Evolutionary conservation across 2,329 filamentous ascomycete genomes (phyloP).

Genomic region (Ophiosphaerella herpotricha): DNA sequence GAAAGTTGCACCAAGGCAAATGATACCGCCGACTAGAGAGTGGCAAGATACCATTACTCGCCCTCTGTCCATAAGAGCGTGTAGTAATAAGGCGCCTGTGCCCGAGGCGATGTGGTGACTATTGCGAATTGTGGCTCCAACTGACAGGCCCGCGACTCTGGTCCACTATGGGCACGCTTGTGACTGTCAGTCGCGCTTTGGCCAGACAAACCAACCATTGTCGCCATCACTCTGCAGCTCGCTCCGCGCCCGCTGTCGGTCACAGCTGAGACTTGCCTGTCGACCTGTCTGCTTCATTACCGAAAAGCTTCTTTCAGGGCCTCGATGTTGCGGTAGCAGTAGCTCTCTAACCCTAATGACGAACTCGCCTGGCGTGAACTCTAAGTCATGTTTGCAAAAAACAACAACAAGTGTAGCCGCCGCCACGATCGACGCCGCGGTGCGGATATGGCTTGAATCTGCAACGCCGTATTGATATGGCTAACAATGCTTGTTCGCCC

Average conservation of each 20-base stretch:
- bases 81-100: constrained; percentile 11
- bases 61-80: background rate
- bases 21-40: background rate
- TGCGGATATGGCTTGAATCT: constrained; percentile 40
- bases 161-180: constrained; percentile 34
- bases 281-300: constrained; percentile 8
- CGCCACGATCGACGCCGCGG: constrained; percentile 37
- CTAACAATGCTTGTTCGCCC: constrained; percentile 10
- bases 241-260: constrained; percentile 18
- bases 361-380: constrained; percentile 13
- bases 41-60: background rate
- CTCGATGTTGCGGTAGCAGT: constrained; percentile 16
- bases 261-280: constrained; percentile 18
- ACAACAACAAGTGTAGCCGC: constrained; percentile 19
- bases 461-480: constrained; percentile 19
- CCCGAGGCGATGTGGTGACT: constrained; percentile 12
- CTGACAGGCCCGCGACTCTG: constrained; percentile 37
- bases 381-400: constrained; percentile 9
- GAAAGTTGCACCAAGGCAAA: background rate
- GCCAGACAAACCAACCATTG: constrained; percentile 29
- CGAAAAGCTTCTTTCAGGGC: constrained; percentile 24
- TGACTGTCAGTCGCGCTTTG: constrained; percentile 39
- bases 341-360: constrained; percentile 9
- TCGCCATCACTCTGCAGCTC: constrained; percentile 19
- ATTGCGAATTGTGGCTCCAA: constrained; percentile 40